Evolutionary conservation across 208 protist genomes (phyloP), one percentile per base, ranked within the genome.

Genomic region (Trypanosoma brucei): DNA sequence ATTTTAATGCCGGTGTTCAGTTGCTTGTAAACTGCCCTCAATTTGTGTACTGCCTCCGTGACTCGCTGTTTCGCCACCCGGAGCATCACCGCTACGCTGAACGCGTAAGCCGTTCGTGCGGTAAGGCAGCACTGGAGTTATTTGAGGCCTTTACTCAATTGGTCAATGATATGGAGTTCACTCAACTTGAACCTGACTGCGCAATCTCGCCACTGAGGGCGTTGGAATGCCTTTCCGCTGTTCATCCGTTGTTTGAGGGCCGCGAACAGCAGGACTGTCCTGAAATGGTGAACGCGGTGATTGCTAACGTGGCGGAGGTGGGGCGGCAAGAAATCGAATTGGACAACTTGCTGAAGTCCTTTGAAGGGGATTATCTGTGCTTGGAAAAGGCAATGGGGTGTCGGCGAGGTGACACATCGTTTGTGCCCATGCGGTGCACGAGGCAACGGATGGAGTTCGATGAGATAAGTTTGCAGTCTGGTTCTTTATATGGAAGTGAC

Each of bases 1-100:
- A 98, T 83, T 97, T 99, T 72, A 99, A 98, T 81, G 70, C 85
- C 0, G 94, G 89, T 9, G 67, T 98, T 48, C 98, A 99, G 81
- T 84, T 97, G 34, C 77, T 99, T 13, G 75, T 67, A 37, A 93
- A 98, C 78, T 96, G 93, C 50, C 66, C 75, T 2, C 63, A 71
- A 0, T 84, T 96, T 45, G 71, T 91, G 8, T 90, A 83, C 65
- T 72, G 70, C 14, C 59, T 92, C 56, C 70, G 76, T 63, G 59
- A 83, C 71, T 79, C 79, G 1, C 62, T 74, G 62, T 31, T 80
- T 73, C 38, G 53, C 33, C 55, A 63, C 35, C n/a, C 68, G 34
- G 4, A 31, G 9, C 33, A 57, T 34, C 56, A 50, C 1, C 59
- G 49, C 22, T 54, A 54, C 55, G 55, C 70, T 8, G 36, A 55